A percentile compares a stretch with the other conserved stretches of the same genome.
Conservation (phyloP, 192 early-diverging fungal genomes). For the Entophlyctis luteolus region DNA sequence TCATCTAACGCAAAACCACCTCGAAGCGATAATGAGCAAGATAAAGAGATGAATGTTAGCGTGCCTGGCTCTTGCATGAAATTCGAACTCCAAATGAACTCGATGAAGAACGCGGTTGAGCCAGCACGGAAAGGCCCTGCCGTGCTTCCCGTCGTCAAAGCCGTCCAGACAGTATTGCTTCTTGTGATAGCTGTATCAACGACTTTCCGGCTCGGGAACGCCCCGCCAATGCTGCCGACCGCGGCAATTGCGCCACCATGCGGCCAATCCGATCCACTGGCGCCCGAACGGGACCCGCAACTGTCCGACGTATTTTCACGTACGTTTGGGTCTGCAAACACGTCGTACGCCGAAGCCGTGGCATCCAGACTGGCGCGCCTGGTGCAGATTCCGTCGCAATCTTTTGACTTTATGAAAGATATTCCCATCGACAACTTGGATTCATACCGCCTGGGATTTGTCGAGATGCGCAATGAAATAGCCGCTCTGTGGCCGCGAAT, state of each 20-base stretch:
- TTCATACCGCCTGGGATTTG: constrained; percentile 9
- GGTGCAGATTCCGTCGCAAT: constrained; percentile 34
- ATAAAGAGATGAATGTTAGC: too few species aligned
- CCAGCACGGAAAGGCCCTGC: too few species aligned
- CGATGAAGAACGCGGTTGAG: too few species aligned
- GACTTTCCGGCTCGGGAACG: background rate
- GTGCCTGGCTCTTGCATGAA: too few species aligned
- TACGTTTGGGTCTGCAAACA: constrained; percentile 3
- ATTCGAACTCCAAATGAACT: too few species aligned
- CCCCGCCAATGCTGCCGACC: background rate
- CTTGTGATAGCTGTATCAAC: too few species aligned
- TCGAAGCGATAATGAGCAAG: too few species aligned
- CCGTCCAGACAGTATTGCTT: too few species aligned
- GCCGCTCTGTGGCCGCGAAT: constrained; percentile 9
- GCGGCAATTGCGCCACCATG: constrained; percentile 8
- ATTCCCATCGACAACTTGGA: constrained; percentile 9
- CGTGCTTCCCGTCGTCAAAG: too few species aligned
- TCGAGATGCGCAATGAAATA: constrained; percentile 15
- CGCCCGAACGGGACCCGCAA: background rate
- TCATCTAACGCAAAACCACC: too few species aligned
- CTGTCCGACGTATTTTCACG: constrained; percentile 17
- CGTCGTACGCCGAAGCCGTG: constrained; percentile 11
- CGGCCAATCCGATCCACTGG: constrained; percentile 12
- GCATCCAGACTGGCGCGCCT: constrained; percentile 27
- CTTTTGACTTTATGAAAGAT: constrained; percentile 36